Base-by-base conservation (phyloP, 2,329 filamentous ascomycete species). In the Fusarium sp. region DNA sequence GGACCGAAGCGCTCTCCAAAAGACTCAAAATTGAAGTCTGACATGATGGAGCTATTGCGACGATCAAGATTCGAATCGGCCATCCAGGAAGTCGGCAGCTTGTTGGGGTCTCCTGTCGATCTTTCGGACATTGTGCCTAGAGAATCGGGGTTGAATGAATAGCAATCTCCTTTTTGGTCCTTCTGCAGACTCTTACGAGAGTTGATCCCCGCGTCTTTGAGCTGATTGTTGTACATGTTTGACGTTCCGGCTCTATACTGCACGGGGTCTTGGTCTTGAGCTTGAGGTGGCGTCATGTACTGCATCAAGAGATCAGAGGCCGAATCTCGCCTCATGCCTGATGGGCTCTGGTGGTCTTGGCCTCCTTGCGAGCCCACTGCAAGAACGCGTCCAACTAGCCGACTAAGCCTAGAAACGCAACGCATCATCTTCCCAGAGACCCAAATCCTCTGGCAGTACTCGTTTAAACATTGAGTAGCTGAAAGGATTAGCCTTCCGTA, bases 391-490 rank as follows among this genome's bases (percentile, higher is more conserved):
- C 53, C 45, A 2, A 52, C 63, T 0, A 64, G 41, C 28, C 42
- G 50, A 6, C 42, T 61, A 9, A 65, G 50, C 25, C 44, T 64
- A 9, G 53, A 58, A 3, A 64, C 62, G 10, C 46, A 61, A 6
- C 62, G 60, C 49, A 61, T 61, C 62, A 64, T 64, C 49, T 65
- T 65, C 2, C 62, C 62, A 3, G 62, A 65, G 2, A 64, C 60
- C 62, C 62, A 65, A 10, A 53, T 55, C n/a, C 34, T 61, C 12
- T 58, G 62, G n/a, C 56, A 61, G 29, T 65, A 65, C 24, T 39
- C 42, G 13, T 58, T 65, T 28, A 65, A 28, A 24, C 47, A 65
- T 5, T 53, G 62, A 1, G 53, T 61, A 1, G 62, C 52, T 11
- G 56, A 45, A 4, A 64, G 6, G 3, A 51, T 48, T 0, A 65